Base-by-base conservation (phyloP, 1,284 basidiomycete species). In the Pterulicium gracile region DNA sequence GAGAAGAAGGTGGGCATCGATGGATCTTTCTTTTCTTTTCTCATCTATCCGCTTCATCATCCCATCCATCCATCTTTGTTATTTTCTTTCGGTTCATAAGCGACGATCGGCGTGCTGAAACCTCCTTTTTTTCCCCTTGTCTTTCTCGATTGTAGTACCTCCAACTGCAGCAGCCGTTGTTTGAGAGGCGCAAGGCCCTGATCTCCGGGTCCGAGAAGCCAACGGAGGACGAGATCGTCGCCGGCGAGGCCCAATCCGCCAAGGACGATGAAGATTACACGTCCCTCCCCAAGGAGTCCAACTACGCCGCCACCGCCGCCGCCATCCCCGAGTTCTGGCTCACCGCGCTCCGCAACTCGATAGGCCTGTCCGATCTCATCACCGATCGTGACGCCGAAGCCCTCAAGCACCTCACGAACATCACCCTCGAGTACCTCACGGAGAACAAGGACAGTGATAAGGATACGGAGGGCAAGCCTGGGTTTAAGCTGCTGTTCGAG, bases 241-340 rank as follows among this genome's bases (percentile, higher is more conserved):
- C 81, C 5, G 94, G 94, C 45, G 77, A 88, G 58, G 62, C 75
- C 49, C 68, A 73, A 54, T 80, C 83, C 4, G 64, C 74, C 51
- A 79, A 87, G 57, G 81, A 85, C 46, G 75, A 86, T 54, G 73
- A 78, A 3, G 73, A 77, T 0, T 81, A 84, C 63, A 67, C 65
- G 23, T 69, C 75, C 20, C 65, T 84, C 12, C 65, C 77, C 48
- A 70, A 70, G 52, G 75, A 75, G 47, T 57, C 64, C 43, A 50
- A 60, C 45, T 54, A 50, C 49, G 41, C 63, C 56, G 61, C 59
- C 56, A 59, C 52, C 1, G 53, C 68, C 3, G 67, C 72, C 53
- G 85, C 86, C 53, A 92, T 98, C 58, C 90, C 94, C 51, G 86
- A 96, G 60, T 98, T 98, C 75, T 98, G 95, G 95, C 81, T 97